Conservation (phyloP, 441 rosid species). For the Pelargonium exstipulatum region DNA sequence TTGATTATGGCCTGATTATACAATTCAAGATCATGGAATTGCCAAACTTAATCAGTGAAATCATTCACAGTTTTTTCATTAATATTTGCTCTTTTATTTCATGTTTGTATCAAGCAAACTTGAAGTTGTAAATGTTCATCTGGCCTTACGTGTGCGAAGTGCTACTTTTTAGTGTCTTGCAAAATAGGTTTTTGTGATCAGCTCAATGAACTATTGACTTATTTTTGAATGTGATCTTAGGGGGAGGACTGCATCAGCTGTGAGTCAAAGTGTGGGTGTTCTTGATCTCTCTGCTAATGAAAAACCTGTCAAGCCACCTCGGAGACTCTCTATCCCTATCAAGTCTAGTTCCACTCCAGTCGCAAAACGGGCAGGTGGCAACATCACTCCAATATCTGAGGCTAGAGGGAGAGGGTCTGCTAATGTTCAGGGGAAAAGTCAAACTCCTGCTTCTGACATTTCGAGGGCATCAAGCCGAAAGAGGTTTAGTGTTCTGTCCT, state of each 20-base stretch:
- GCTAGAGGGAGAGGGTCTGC: slow-evolving; percentile 37
- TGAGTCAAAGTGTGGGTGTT: slow-evolving; percentile 66
- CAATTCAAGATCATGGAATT: neutral
- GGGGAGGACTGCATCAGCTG: slow-evolving; percentile 41
- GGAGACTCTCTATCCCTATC: slow-evolving; percentile 71
- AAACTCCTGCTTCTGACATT: slow-evolving; percentile 49
- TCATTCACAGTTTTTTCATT: neutral
- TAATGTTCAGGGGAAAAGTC: slow-evolving; percentile 34
- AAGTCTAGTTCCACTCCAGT: slow-evolving; percentile 39
- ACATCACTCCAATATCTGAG: slow-evolving; percentile 54
- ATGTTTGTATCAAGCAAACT: neutral
- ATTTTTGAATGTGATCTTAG: slow-evolving; percentile 25
- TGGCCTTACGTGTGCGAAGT: neutral
- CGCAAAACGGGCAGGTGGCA: slow-evolving; percentile 28
- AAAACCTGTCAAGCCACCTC: slow-evolving; percentile 66
- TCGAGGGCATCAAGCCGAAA: slow-evolving; percentile 45
- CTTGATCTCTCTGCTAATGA: slow-evolving; percentile 65
- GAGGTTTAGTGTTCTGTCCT: slow-evolving; percentile 43
- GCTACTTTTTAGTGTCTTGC: neutral
- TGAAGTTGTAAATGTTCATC: neutral
- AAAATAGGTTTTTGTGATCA: neutral
- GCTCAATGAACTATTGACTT: neutral
- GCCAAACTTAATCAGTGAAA: neutral
- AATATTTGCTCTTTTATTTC: neutral
- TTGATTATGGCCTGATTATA: neutral